These are phyloP conservation scores for Alternaria metachromatica DNA, from an alignment of 2,329 filamentous ascomycete genomes.

Conservation along the genomic window DNA sequence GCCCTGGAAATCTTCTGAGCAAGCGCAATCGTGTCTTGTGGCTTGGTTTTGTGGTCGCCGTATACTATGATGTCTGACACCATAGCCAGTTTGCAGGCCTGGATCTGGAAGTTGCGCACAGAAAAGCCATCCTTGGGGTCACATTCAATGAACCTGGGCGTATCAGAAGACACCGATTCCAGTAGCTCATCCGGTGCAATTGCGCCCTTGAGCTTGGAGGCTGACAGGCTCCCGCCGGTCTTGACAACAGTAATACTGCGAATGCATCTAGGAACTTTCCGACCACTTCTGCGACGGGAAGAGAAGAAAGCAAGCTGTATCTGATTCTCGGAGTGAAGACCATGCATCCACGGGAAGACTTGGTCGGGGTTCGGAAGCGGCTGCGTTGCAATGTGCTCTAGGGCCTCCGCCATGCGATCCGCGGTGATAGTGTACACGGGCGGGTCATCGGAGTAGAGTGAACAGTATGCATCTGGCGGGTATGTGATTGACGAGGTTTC, in stretches of 20 bases:
- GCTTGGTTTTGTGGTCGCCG: constrained; percentile 70
- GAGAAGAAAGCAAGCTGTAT: constrained; percentile 91
- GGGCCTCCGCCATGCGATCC: constrained; percentile 70
- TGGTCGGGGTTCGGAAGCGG: constrained; percentile 82
- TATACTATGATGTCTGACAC: constrained; percentile 94
- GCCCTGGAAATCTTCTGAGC: constrained; percentile 73
- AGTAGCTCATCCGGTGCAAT: constrained; percentile 83
- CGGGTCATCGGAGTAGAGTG: constrained; percentile 59
- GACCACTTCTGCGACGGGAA: constrained; percentile 72
- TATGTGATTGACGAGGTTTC: constrained; percentile 74
- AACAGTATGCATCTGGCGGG: constrained; percentile 71
- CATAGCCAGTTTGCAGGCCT: constrained; percentile 84
- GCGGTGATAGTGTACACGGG: constrained; percentile 77
- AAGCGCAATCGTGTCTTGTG: constrained; percentile 69
- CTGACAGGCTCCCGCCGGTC: constrained; percentile 78
- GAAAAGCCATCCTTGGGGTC: constrained; percentile 93
- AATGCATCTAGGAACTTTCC: constrained; percentile 76
- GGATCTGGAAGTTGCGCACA: constrained; percentile 96
- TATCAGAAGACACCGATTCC: constrained; percentile 53
- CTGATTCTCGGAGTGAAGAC: constrained; percentile 85
- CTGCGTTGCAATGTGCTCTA: constrained; percentile 78
- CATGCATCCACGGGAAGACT: constrained; percentile 97
- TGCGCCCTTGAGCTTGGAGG: constrained; percentile 83
- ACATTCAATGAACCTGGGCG: constrained; percentile 74
- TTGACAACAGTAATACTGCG: constrained; percentile 87